Conservation (phyloP, 2,329 filamentous ascomycete species). For the Talaromyces verruculosus region DNA sequence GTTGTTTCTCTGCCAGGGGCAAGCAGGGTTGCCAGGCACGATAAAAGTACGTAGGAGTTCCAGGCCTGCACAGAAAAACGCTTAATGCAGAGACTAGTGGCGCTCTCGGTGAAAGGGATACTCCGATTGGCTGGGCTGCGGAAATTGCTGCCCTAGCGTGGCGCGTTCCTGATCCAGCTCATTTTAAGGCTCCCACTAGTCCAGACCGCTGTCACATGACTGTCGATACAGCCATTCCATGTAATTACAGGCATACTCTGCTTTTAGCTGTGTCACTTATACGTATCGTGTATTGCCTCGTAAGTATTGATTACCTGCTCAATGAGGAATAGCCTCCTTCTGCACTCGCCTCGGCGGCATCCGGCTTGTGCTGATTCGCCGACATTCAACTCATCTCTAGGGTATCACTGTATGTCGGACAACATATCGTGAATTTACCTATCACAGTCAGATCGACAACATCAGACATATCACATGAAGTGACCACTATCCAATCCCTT, state of each 20-base stretch:
- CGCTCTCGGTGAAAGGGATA: not conserved
- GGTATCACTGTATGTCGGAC: not conserved
- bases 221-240: not conserved
- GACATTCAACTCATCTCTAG: not conserved
- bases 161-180: slow-evolving; percentile 8
- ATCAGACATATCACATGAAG: not conserved
- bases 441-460: not conserved
- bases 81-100: slow-evolving; percentile 4
- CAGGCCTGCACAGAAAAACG: not conserved
- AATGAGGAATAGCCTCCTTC: not conserved
- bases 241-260: not conserved
- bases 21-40: not conserved
- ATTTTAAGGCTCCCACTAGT: slow-evolving; percentile 1
- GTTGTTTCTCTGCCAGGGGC: slow-evolving; percentile 1
- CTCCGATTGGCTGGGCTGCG: not conserved
- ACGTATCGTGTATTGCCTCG: not conserved
- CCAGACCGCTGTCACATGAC: slow-evolving; percentile 2
- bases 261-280: not conserved
- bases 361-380: not conserved
- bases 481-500: not conserved
- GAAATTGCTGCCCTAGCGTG: slow-evolving; percentile 16
- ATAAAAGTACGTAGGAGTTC: not conserved
- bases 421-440: not conserved
- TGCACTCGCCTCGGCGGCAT: not conserved
- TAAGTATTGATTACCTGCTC: not conserved